Conservation (phyloP, 176 grass and related monocot species). For the Rhynchospora breviuscula region DNA sequence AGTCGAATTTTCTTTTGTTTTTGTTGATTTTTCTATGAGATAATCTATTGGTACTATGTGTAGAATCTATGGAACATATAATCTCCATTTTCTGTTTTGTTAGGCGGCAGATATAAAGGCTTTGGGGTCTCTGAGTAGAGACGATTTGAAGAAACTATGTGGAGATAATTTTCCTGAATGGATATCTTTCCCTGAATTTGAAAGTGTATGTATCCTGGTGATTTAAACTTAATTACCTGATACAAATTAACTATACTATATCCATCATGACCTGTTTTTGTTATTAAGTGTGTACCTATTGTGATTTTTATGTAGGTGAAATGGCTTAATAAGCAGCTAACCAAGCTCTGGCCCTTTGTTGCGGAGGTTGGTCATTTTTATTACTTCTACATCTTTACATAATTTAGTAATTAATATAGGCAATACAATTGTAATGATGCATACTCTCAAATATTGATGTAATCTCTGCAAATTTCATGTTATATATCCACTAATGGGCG, state of each 20-base stretch:
- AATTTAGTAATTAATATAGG: not conserved
- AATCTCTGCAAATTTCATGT: not conserved
- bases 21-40: not conserved
- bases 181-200: conserved; percentile 87
- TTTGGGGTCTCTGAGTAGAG: conserved; percentile 58
- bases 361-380: conserved; percentile 43
- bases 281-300: conserved; percentile 1
- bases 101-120: conserved; percentile 66
- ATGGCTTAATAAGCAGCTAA: conserved; percentile 84
- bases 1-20: conserved; percentile 1
- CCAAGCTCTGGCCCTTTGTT: conserved; percentile 93
- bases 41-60: not conserved
- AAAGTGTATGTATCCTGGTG: conserved; percentile 42
- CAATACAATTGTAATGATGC: not conserved
- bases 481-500: no score
- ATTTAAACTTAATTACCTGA: not conserved
- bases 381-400: not conserved
- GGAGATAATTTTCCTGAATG: conserved; percentile 82
- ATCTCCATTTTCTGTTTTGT: not conserved
- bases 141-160: conserved; percentile 94
- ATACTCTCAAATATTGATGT: not conserved
- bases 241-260: not conserved
- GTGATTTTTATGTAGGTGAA: conserved; percentile 61
- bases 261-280: not conserved
- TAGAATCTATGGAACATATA: not conserved